Conservation (phyloP, 768 basidiomycete species). For the Rubroboletus satanas region DNA sequence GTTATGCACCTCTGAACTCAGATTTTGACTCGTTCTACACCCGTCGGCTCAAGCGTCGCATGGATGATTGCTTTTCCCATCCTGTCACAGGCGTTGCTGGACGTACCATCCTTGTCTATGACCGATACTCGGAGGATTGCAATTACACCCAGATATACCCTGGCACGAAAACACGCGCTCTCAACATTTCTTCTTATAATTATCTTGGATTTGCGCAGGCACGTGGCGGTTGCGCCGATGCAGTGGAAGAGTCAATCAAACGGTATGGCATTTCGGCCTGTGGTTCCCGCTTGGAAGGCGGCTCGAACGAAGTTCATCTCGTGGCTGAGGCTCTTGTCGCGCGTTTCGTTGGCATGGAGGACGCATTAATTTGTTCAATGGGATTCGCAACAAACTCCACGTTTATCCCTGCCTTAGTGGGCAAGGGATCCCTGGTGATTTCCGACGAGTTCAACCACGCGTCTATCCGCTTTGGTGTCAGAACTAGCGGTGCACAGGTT, state of each 20-base stretch:
- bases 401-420: slow-evolving; percentile 84
- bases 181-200: slow-evolving; percentile 98
- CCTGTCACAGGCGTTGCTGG: slow-evolving; percentile 95
- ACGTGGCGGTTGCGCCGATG: slow-evolving; percentile 90
- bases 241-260: slow-evolving; percentile 78
- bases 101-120: slow-evolving; percentile 81
- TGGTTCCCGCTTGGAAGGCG: slow-evolving; percentile 78
- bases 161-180: slow-evolving; percentile 77
- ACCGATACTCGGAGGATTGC: slow-evolving; percentile 80
- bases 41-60: slow-evolving; percentile 86
- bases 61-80: slow-evolving; percentile 93
- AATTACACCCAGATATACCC: slow-evolving; percentile 74
- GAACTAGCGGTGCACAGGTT: slow-evolving; percentile 83
- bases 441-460: slow-evolving; percentile 98
- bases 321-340: slow-evolving; percentile 84
- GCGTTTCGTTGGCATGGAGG: slow-evolving; percentile 85
- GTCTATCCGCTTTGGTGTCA: slow-evolving; percentile 88
- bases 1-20: slow-evolving; percentile 93
- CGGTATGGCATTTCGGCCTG: slow-evolving; percentile 78
- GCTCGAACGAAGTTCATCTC: slow-evolving; percentile 80
- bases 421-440: slow-evolving; percentile 90
- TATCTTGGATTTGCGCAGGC: slow-evolving; percentile 98
- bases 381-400: slow-evolving; percentile 97
- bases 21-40: slow-evolving; percentile 99
- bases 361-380: slow-evolving; percentile 88